A percentile compares a stretch with the other conserved stretches of the same genome.
Conservation (phyloP, 208 protist genomes). For the Leishmania tarentolae region DNA sequence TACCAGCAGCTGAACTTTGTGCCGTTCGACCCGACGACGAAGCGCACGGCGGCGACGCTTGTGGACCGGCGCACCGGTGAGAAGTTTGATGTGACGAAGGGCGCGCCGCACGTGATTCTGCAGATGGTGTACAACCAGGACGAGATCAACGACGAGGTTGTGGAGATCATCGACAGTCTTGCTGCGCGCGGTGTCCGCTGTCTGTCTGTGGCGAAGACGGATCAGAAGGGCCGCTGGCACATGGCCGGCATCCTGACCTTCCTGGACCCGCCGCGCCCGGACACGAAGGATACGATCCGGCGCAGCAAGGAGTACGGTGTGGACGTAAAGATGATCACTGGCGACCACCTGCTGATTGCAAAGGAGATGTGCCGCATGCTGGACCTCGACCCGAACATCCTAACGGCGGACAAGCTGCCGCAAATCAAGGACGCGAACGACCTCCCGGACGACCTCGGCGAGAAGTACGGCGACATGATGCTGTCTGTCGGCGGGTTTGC, state of each 20-base stretch:
- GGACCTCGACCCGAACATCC: constrained; percentile 91
- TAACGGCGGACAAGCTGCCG: constrained; percentile 71
- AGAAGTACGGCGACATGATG: constrained; percentile 78
- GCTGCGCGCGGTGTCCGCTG: constrained; percentile 74
- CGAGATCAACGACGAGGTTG: constrained; percentile 73
- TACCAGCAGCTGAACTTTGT: constrained; percentile 77
- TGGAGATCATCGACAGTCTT: constrained; percentile 72
- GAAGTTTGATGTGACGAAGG: constrained; percentile 86
- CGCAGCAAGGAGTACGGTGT: constrained; percentile 87
- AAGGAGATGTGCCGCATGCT: constrained; percentile 93
- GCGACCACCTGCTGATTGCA: constrained; percentile 92
- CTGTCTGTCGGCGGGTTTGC: constrained; percentile 82
- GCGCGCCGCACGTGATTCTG: constrained; percentile 85
- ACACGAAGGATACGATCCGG: constrained; percentile 90
- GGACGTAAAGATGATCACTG: constrained; percentile 96
- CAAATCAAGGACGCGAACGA: constrained; percentile 65
- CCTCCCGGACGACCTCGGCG: constrained; percentile 57
- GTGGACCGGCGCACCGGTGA: constrained; percentile 61
- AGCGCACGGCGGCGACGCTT: not conserved
- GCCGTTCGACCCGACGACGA: constrained; percentile 22
- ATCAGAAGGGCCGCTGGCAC: constrained; percentile 65
- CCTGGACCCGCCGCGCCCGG: constrained; percentile 91
- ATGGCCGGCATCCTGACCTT: constrained; percentile 91
- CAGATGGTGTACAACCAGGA: constrained; percentile 78
- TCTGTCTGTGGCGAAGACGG: constrained; percentile 67